phyloP scores from a whole-genome alignment of 192 early-diverging fungal genomes.

The Allomyces arbusculus region DNA sequence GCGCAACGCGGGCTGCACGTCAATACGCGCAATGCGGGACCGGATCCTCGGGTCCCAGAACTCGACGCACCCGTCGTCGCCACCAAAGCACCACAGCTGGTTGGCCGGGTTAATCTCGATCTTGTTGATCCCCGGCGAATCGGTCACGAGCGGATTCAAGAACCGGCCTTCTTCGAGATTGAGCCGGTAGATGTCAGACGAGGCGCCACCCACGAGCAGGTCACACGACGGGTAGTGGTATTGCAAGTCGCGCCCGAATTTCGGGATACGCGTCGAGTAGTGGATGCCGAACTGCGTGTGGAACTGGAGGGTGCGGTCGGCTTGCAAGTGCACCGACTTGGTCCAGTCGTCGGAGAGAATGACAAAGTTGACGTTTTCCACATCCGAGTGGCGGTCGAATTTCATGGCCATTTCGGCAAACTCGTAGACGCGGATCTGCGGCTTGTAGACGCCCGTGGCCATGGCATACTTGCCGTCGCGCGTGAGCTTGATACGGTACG shows the following conservation, averaged over 20 bases:
- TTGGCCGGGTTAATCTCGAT: constrained; percentile 73
- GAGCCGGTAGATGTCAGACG: constrained; percentile 65
- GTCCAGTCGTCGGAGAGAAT: constrained; percentile 96
- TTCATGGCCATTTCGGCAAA: constrained; percentile 88
- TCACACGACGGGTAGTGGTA: constrained; percentile 89
- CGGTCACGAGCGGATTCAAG: constrained; percentile 58
- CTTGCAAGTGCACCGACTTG: constrained; percentile 76
- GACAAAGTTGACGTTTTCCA: constrained; percentile 74
- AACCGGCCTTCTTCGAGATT: constrained; percentile 90
- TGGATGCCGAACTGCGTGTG: constrained; percentile 91
- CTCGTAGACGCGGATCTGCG: constrained; percentile 88
- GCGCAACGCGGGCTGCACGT: constrained; percentile 16
- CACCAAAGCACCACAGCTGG: constrained; percentile 78
- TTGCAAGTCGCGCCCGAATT: constrained; percentile 75
- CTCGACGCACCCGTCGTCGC: constrained; percentile 67
- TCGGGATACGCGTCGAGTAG: constrained; percentile 80
- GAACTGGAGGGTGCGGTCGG: constrained; percentile 76
- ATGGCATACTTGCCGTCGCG: constrained; percentile 69
- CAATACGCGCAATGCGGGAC: constrained; percentile 44
- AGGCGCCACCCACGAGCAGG: constrained; percentile 57
- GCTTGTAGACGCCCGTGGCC: constrained; percentile 92
- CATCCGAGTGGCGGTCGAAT: constrained; percentile 87
- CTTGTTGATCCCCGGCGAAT: constrained; percentile 43
- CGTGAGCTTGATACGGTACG: constrained; percentile 59
- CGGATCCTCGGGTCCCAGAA: constrained; percentile 78